Evolutionary conservation across 192 early-diverging fungal species (phyloP).

Genomic region (Backusella westeae): DNA sequence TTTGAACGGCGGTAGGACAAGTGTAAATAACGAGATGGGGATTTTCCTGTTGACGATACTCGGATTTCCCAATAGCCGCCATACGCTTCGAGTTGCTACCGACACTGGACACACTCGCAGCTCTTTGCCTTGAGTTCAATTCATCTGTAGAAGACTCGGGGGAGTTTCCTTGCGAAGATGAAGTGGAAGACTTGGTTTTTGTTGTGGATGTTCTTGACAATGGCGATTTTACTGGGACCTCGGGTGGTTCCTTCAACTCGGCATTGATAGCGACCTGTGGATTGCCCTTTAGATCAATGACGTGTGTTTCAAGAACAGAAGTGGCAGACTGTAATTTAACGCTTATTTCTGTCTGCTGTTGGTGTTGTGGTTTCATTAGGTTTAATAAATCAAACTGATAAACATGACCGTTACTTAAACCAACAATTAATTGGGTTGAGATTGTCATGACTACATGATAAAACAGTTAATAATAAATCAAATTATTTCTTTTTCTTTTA

Average conservation of each 20-base stretch:
- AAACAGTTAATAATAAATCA: not conserved
- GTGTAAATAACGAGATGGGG: constrained; percentile 29
- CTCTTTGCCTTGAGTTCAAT: not conserved
- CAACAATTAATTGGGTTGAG: constrained; percentile 15
- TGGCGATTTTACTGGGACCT: not conserved
- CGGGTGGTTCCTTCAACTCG: not conserved
- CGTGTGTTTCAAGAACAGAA: not conserved
- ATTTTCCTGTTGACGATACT: constrained; percentile 19
- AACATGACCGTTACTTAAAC: constrained; percentile 20
- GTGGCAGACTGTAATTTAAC: not conserved
- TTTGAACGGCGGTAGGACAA: not conserved
- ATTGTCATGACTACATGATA: not conserved
- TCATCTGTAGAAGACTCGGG: not conserved
- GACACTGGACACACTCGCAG: not conserved
- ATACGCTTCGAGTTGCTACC: constrained; percentile 7
- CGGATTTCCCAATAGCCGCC: not conserved
- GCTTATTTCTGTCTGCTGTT: not conserved
- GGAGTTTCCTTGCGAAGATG: not conserved
- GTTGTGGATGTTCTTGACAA: not conserved
- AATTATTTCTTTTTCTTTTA: not conserved
- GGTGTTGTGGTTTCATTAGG: not conserved
- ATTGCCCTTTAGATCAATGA: constrained; percentile 19
- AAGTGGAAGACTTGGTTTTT: not conserved
- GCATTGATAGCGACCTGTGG: not conserved
- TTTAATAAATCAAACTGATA: constrained; percentile 15